Evolutionary conservation across 2,329 filamentous ascomycete genomes (phyloP).

Genomic region (Ophiostoma perfectum): DNA sequence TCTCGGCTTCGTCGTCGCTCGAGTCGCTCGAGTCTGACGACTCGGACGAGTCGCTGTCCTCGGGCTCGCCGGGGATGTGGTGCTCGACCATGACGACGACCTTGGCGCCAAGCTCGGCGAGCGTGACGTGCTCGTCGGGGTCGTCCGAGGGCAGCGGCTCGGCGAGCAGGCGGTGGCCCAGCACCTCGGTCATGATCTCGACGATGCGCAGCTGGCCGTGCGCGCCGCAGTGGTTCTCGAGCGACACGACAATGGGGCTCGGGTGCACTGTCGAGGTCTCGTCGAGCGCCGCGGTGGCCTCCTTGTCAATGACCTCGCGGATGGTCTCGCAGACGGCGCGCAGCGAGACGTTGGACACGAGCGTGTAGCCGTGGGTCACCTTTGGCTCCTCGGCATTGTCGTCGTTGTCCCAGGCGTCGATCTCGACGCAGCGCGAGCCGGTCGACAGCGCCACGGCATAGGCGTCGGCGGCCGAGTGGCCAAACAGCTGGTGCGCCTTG

Average conservation of each 20-base stretch:
- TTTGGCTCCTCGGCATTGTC: conserved; percentile 3
- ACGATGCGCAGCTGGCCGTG: conserved; percentile 10
- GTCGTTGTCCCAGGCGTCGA: conserved; percentile 9
- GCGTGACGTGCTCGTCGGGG: conserved; percentile 5
- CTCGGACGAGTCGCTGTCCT: conserved; percentile 4
- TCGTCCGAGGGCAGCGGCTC: not conserved
- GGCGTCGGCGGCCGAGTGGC: conserved; percentile 9
- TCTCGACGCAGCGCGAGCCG: conserved; percentile 11
- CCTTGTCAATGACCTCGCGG: conserved; percentile 8
- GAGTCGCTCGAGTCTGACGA: too few species aligned
- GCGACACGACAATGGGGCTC: not conserved
- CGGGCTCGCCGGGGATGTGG: not conserved
- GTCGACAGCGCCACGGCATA: conserved; percentile 10
- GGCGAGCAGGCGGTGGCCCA: conserved; percentile 5
- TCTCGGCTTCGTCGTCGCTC: not conserved
- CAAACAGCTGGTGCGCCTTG: conserved; percentile 8
- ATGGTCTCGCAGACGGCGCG: conserved; percentile 8
- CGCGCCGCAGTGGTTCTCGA: conserved; percentile 11
- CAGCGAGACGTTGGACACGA: conserved; percentile 10
- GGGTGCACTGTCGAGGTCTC: not conserved
- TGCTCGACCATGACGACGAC: conserved; percentile 10
- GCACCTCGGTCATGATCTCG: conserved; percentile 12
- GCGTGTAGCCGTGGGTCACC: conserved; percentile 10
- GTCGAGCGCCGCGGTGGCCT: not conserved
- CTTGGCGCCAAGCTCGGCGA: conserved; percentile 9